Evolutionary conservation across 495 filamentous ascomycete species (phyloP).

Genomic region (Letharia columbiana): DNA sequence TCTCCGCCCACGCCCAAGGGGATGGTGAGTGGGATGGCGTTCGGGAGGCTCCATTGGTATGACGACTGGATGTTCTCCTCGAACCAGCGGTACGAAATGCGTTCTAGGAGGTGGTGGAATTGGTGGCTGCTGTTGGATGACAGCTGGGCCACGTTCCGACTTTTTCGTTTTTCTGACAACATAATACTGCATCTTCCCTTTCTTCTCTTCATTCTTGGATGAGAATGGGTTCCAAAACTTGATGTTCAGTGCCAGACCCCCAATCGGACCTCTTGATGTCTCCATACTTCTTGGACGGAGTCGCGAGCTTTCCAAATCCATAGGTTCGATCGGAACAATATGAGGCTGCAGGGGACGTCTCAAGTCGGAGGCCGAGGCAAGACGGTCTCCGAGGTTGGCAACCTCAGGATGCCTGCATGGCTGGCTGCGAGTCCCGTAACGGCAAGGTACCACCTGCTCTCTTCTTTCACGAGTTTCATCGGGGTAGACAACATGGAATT

Average conservation of each 20-base stretch:
- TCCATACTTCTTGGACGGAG: neutral
- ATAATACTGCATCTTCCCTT: conserved; percentile 2
- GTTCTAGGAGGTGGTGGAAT: conserved; percentile 12
- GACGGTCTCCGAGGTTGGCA: conserved; percentile 2
- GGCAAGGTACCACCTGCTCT: conserved; percentile 16
- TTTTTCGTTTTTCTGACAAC: neutral
- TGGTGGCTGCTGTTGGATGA: conserved; percentile 8
- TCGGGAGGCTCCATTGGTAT: conserved; percentile 9
- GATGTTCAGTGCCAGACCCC: conserved; percentile 4
- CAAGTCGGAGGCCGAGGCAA: conserved; percentile 8
- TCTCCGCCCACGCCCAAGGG: neutral
- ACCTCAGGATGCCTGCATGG: conserved; percentile 8
- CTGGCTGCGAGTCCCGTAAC: conserved; percentile 14
- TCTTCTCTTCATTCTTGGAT: conserved; percentile 12
- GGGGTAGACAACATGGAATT: conserved; percentile 18
- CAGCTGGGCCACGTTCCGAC: neutral
- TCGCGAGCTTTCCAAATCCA: neutral
- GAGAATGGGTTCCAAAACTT: conserved; percentile 17
- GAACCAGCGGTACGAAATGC: neutral
- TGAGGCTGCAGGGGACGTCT: neutral
- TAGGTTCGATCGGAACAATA: neutral
- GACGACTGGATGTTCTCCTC: neutral
- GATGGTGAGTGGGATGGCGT: neutral
- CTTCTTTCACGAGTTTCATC: conserved; percentile 15
- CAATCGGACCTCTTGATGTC: neutral